Evolutionary conservation across 208 protist species (phyloP), one percentile per base, ranked within the genome.

Genomic region (Leishmania mexicana): DNA sequence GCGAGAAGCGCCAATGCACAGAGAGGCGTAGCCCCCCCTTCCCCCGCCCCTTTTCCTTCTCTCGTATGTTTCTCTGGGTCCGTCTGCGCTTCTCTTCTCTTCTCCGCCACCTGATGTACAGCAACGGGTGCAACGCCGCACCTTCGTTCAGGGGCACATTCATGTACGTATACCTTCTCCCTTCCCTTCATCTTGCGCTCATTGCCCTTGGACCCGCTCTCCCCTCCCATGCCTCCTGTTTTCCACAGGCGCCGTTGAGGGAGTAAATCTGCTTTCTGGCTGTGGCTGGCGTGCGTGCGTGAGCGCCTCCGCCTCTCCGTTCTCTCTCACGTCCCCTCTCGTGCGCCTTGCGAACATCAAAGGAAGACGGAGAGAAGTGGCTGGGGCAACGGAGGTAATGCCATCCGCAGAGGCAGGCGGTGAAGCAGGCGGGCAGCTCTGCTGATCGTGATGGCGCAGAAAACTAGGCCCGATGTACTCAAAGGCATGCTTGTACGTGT

Each of bases 41-140:
- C 54, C 21, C 57, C 21, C 5, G 2, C 24, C 2, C 24, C 15
- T 38, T 19, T 67, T 40, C 11, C 62, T 15, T 81, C 71, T 47
- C 60, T 80, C 2, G n/a, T 28, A 15, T 67, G 53, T 79, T 47
- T 19, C 51, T 78, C 47, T 78, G 71, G 75, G 62, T 62, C 57
- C 1, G 28, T n/a, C 57, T 8, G 57, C 24, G 28, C 24, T n/a
- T 49, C 19, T 31, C 28, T n/a, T 49, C 19, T 31, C 28, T 35
- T 58, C 31, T 19, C 10, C 15, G 24, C 62, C 62, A 54, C 45
- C 71, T 31, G 71, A 75, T 75, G 71, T 75, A 54, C 71, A 75
- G 47, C 45, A 75, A 51, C 71, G n/a, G 40, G 71, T 53, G 47
- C n/a, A 31, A 15, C 28, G 5, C 31, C 31, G 62, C 62, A 19